Conservation (phyloP, 1,284 basidiomycete species). For the Stygiomarasmius scandens region DNA sequence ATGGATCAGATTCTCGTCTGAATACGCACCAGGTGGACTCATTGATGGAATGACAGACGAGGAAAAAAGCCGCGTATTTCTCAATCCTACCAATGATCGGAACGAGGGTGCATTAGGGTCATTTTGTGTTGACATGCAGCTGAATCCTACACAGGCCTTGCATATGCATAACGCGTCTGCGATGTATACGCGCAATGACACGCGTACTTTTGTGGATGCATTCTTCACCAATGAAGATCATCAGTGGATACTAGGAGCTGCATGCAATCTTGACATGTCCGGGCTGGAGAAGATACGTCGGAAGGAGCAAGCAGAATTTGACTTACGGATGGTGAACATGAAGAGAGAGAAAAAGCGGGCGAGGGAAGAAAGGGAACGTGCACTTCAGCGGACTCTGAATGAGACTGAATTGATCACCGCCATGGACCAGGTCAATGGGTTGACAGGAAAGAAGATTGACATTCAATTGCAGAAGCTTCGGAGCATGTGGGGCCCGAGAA, state of each 20-base stretch:
- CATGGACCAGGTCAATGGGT: too few relatives aligned
- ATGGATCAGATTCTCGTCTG: constrained; percentile 34
- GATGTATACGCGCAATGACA: constrained; percentile 27
- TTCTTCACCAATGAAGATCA: constrained; percentile 23
- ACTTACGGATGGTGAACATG: neutral
- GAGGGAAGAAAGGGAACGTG: neutral
- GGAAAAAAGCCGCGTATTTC: constrained; percentile 28
- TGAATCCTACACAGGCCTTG: constrained; percentile 23
- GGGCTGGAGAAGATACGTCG: constrained; percentile 15
- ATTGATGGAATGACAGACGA: constrained; percentile 32
- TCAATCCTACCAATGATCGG: constrained; percentile 36
- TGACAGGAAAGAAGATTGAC: too few relatives aligned
- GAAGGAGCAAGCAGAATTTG: constrained; percentile 9
- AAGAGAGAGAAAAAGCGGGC: constrained; percentile 6
- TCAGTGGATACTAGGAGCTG: constrained; percentile 14
- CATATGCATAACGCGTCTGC: constrained; percentile 26
- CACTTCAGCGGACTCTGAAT: too few relatives aligned
- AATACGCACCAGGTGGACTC: constrained; percentile 33
- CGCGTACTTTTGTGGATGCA: constrained; percentile 23
- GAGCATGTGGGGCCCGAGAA: too few relatives aligned
- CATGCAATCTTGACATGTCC: constrained; percentile 12
- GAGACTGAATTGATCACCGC: too few relatives aligned
- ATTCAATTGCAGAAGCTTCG: too few relatives aligned
- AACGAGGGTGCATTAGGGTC: constrained; percentile 36
- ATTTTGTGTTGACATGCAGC: constrained; percentile 19